Evolutionary conservation across 805 yeast species (phyloP).

Genomic region (Sungouiozyma intestinalis): DNA sequence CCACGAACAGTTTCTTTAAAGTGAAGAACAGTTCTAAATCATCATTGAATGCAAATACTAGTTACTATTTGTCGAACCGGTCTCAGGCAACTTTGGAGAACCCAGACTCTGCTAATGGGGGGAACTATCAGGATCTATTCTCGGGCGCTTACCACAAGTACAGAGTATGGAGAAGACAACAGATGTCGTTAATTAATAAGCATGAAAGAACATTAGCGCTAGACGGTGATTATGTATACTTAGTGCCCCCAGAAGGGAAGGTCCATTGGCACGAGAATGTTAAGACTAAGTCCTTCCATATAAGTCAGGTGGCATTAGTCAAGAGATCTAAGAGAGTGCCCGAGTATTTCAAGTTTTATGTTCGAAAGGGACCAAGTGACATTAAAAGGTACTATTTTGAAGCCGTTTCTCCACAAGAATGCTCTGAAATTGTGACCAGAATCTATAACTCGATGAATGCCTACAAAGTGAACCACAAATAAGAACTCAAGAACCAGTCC

Average conservation of each 20-base stretch:
- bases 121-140: conserved; percentile 22
- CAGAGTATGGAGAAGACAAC: conserved; percentile 82
- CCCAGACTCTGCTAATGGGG: conserved; percentile 10
- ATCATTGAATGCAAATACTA: conserved; percentile 19
- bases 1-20: conserved; percentile 24
- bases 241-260: conserved; percentile 72
- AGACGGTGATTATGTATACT: conserved; percentile 89
- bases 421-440: conserved; percentile 68
- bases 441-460: conserved; percentile 48
- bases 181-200: conserved; percentile 62
- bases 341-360: conserved; percentile 69
- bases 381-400: conserved; percentile 83
- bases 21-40: conserved; percentile 27
- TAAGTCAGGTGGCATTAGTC: conserved; percentile 61
- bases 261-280: conserved; percentile 60
- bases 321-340: conserved; percentile 73
- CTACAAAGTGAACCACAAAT: conserved; percentile 35
- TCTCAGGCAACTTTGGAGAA: conserved; percentile 10
- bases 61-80: conserved; percentile 9
- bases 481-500: neutral
- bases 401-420: conserved; percentile 48
- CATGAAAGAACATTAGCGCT: conserved; percentile 77
- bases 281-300: conserved; percentile 80
- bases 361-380: conserved; percentile 49
- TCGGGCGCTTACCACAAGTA: conserved; percentile 67